phyloP scores from a whole-genome alignment of 192 early-diverging fungal genomes.

The Backusella sp. region DNA sequence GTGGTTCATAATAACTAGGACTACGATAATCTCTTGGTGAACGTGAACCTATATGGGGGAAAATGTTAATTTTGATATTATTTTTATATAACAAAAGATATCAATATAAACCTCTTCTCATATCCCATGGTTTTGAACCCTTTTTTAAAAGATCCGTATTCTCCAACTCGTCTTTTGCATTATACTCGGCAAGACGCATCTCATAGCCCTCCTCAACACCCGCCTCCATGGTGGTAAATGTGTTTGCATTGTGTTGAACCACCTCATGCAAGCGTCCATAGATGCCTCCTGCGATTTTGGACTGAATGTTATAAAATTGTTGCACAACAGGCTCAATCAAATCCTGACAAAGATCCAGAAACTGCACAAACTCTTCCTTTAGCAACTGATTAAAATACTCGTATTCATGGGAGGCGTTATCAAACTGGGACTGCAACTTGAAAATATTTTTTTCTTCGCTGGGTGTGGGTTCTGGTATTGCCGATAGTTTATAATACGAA shows the following conservation, averaged over 20 bases:
- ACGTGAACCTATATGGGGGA: background rate
- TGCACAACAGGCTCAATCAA: constrained; percentile 87
- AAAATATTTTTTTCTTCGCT: constrained; percentile 62
- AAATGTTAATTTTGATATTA: no score
- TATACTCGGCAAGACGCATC: background rate
- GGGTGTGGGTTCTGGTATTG: constrained; percentile 57
- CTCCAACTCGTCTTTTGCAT: background rate
- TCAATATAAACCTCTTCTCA: background rate
- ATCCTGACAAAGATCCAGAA: constrained; percentile 65
- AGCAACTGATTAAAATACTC: constrained; percentile 76
- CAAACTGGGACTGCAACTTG: constrained; percentile 67
- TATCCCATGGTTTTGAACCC: background rate
- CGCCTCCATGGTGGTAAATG: constrained; percentile 41
- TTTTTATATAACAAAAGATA: no score
- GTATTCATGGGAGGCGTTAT: constrained; percentile 80
- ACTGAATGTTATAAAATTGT: constrained; percentile 81
- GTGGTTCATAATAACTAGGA: background rate
- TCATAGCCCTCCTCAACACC: constrained; percentile 31
- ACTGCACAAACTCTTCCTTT: constrained; percentile 70
- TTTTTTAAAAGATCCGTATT: background rate
- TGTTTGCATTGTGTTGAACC: constrained; percentile 34
- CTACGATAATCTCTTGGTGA: background rate
- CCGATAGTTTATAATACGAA: constrained; percentile 71
- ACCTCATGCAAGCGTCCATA: constrained; percentile 53
- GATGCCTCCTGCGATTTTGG: constrained; percentile 65